A percentile compares a stretch with the other conserved stretches of the same genome.
Conservation (phyloP, 78 protist genomes). For the Paulinella micropora region DNA sequence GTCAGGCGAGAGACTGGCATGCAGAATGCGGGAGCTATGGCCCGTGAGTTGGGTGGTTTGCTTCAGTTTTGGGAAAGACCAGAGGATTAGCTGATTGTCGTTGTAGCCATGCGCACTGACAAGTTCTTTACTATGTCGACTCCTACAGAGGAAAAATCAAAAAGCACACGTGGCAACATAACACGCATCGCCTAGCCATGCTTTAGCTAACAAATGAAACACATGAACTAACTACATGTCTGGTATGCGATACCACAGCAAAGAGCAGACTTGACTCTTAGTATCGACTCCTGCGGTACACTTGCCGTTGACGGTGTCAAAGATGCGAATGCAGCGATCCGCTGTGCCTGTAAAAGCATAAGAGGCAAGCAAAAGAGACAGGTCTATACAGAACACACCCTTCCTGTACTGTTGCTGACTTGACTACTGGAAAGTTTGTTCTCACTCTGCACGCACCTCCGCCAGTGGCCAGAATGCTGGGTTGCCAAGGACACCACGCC, state of each 20-base stretch:
- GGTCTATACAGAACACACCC: too few species aligned
- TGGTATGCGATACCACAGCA: too few species aligned
- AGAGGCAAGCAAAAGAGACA: too few species aligned
- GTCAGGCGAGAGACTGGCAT: constrained; percentile 77
- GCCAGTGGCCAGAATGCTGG: constrained; percentile 26
- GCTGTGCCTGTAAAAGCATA: constrained; percentile 84
- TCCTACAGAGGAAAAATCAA: constrained; percentile 74
- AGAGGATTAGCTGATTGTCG: constrained; percentile 56
- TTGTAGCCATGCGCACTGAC: constrained; percentile 81
- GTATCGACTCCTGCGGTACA: too few species aligned
- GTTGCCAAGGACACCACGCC: constrained; percentile 14
- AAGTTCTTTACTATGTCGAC: constrained; percentile 52
- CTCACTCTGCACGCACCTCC: too few species aligned
- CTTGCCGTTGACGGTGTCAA: constrained; percentile 76
- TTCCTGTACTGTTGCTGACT: too few species aligned
- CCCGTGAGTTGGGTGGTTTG: constrained; percentile 76
- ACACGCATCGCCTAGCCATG: neutral
- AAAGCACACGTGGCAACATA: constrained; percentile 34
- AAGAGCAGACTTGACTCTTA: constrained; percentile 20
- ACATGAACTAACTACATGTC: neutral
- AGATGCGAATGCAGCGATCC: constrained; percentile 82
- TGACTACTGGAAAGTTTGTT: too few species aligned
- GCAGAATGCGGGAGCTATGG: constrained; percentile 86
- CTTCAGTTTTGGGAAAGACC: constrained; percentile 84
- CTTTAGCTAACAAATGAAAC: too few species aligned